Conservation (phyloP, 2,329 filamentous ascomycete species). For the Colletotrichum sp. region DNA sequence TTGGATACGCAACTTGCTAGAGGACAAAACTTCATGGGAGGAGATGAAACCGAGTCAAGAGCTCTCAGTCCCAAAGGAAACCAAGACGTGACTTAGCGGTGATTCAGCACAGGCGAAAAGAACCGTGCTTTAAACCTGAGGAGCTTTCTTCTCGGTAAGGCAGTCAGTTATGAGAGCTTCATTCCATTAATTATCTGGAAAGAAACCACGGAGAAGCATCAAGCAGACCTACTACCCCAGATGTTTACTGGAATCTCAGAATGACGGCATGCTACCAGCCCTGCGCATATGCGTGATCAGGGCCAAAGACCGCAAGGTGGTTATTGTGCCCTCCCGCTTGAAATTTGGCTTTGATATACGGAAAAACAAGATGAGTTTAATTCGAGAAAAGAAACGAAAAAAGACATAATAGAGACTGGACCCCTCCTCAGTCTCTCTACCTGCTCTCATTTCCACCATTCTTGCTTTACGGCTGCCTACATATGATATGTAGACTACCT, state of each 20-base stretch:
- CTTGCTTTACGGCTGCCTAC: neutral
- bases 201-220: neutral
- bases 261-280: neutral
- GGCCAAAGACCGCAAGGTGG: neutral
- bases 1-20: neutral
- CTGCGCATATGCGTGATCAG: neutral
- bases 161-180: neutral
- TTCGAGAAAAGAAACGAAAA: neutral
- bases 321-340: neutral
- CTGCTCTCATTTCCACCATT: neutral
- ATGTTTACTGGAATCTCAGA: neutral
- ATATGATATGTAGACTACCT: neutral
- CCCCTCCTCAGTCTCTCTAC: neutral
- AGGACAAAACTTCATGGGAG: neutral
- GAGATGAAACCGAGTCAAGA: neutral
- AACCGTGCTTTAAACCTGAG: neutral
- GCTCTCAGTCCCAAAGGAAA: neutral
- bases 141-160: neutral
- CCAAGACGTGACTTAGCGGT: neutral
- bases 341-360: neutral
- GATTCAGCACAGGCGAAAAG: neutral
- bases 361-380: neutral
- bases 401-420: neutral
- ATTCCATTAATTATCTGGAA: neutral
- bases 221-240: neutral